A percentile compares a stretch with the other conserved stretches of the same genome.
phyloP scores from a whole-genome alignment of 306 rosid genomes.

The Quercus bicolor region DNA sequence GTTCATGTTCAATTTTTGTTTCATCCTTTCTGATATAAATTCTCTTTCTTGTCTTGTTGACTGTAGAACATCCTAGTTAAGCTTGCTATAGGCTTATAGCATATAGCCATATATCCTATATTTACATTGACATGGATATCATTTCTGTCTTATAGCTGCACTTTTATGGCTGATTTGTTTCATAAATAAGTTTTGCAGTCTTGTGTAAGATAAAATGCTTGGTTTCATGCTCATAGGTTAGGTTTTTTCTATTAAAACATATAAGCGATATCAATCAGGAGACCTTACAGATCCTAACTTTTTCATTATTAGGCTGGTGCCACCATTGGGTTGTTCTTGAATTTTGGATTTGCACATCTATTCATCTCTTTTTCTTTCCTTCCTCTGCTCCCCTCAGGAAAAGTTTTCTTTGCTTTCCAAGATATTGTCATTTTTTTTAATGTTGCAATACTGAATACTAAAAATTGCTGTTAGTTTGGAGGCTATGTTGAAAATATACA shows the following conservation, averaged over 20 bases:
- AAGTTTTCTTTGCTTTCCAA: background rate
- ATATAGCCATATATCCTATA: background rate
- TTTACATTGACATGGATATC: background rate
- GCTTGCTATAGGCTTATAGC: background rate
- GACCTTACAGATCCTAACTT: background rate
- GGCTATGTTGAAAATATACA: background rate
- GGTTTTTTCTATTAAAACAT: background rate
- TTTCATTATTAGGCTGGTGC: background rate
- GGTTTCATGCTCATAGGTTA: background rate
- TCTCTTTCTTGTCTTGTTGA: background rate
- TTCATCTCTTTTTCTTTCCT: background rate
- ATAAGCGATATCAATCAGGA: background rate
- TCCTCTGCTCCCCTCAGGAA: background rate
- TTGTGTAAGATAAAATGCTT: background rate
- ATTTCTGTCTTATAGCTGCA: background rate
- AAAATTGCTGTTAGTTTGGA: background rate
- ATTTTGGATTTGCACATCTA: background rate
- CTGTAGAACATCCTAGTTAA: background rate
- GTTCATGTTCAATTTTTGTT: background rate
- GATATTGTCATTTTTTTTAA: background rate
- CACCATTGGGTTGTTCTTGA: background rate
- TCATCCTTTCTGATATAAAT: background rate
- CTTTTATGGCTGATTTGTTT: background rate
- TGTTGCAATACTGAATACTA: background rate
- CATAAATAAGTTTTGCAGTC: background rate